phyloP scores from a whole-genome alignment of 2,329 filamentous ascomycete species.

The Tolypocladium amazonense region DNA sequence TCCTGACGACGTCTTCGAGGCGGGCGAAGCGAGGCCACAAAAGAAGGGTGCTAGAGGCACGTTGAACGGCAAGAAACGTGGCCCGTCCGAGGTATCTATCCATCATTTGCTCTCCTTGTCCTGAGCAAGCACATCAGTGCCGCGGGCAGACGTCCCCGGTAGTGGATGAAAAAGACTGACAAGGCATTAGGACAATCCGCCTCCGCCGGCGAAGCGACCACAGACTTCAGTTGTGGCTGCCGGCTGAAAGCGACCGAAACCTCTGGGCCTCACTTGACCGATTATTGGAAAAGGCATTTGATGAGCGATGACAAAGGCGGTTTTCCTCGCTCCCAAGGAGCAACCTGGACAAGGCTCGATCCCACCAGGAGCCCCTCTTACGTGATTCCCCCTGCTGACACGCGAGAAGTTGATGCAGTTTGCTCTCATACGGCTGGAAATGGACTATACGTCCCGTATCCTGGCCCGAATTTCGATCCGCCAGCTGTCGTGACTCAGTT shows the following conservation, averaged over 20 bases:
- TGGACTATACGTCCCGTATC: not conserved
- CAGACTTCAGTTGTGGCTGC: slow-evolving; percentile 29
- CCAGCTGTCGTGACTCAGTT: not conserved
- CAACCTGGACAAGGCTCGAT: slow-evolving; percentile 9
- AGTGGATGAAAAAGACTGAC: slow-evolving; percentile 14
- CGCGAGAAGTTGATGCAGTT: slow-evolving; percentile 9
- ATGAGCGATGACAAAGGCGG: slow-evolving; percentile 4
- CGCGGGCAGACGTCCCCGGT: not conserved
- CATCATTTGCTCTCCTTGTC: slow-evolving; percentile 7
- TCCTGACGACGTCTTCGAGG: slow-evolving; percentile 79
- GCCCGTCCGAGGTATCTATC: slow-evolving; percentile 32
- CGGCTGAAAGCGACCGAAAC: slow-evolving; percentile 12
- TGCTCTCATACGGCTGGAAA: not conserved
- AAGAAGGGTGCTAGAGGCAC: slow-evolving; percentile 37
- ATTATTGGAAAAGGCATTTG: slow-evolving; percentile 5
- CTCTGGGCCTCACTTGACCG: not conserved
- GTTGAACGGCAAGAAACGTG: slow-evolving; percentile 35
- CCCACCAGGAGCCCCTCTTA: slow-evolving; percentile 5
- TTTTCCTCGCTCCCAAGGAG: slow-evolving; percentile 2
- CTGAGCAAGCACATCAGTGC: slow-evolving; percentile 2
- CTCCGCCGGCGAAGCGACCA: slow-evolving; percentile 29
- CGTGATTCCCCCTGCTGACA: slow-evolving; percentile 9
- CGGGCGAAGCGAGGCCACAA: slow-evolving; percentile 64
- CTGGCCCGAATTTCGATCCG: not conserved
- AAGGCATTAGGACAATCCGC: slow-evolving; percentile 19